These are phyloP conservation scores for Cordia subcordata DNA, from an alignment of 257 asterid genomes.

Conservation along the genomic window DNA sequence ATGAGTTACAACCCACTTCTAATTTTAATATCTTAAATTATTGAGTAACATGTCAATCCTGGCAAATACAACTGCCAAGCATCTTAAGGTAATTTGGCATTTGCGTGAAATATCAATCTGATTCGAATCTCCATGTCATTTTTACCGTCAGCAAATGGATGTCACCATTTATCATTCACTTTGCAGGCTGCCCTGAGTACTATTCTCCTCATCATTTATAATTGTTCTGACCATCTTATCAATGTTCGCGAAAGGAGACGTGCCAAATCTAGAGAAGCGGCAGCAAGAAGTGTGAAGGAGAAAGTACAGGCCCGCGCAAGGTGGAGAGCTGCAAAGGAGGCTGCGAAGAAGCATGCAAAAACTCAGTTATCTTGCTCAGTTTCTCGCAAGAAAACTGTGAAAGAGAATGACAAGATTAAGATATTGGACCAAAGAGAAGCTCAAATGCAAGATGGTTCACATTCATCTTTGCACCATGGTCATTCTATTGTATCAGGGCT, in stretches of 20 bases:
- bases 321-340: constrained; percentile 89
- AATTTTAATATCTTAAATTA: too few species aligned
- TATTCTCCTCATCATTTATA: constrained; percentile 71
- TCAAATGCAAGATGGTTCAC: constrained; percentile 13
- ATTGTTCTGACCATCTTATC: constrained; percentile 84
- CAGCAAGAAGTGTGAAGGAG: constrained; percentile 73
- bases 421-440: constrained; percentile 25
- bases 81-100: too few species aligned
- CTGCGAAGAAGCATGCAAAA: constrained; percentile 71
- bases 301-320: constrained; percentile 72
- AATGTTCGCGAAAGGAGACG: constrained; percentile 78
- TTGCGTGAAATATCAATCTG: too few species aligned
- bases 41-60: too few species aligned
- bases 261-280: constrained; percentile 90
- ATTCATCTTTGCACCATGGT: constrained; percentile 18
- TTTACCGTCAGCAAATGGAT: background rate
- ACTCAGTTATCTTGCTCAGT: constrained; percentile 72
- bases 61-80: too few species aligned
- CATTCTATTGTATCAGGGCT: constrained; percentile 31
- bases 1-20: too few species aligned
- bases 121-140: too few species aligned
- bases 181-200: constrained; percentile 80
- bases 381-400: constrained; percentile 37
- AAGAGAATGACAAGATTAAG: constrained; percentile 35
- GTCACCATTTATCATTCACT: background rate